Evolutionary conservation across 1,284 basidiomycete genomes (phyloP), one percentile per base, ranked within the genome.

Genomic region (Leccinum cinnamomeum): DNA sequence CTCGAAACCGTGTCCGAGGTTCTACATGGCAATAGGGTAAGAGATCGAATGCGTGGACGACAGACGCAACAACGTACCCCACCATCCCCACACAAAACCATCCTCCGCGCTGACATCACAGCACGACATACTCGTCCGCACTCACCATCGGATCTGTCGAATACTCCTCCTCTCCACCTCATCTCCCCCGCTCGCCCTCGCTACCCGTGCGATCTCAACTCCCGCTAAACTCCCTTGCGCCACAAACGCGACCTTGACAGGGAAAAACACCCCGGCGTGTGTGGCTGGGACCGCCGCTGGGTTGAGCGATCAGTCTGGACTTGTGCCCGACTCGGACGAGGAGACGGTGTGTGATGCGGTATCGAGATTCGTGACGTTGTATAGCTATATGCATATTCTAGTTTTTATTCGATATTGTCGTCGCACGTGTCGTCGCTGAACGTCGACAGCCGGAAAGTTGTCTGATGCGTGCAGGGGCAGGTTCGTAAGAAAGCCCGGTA

Each of bases 341-440:
- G 25, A 28, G 25, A 28, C 25, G 25, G 25, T 28, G 25, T 28
- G 7, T 28, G 25, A 28, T 28, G 25, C 25, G 25, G 25, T 28
- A 28, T 28, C 25, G 25, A 28, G 25, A 28, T 28, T n/a, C 25
- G 25, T 28, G 25, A 28, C 25, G 7, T 28, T 7, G 25, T 28
- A 28, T 28, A 28, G 25, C 28, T 20, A n/a, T n/a, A n/a, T n/a
- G n/a, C n/a, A n/a, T n/a, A n/a, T 28, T 97, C 94, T 55, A 98
- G 89, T 76, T 98, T 95, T 76, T 97, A 99, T 77, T 98, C 97
- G 70, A 98, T 93, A 75, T 92, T 97, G 61, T 98, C 94, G 68
- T 97, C 95, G 68, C 90, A 93, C 1, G 89, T 90, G 28, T 94
- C 94, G 69, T 95, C 90, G 68, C 94, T 95, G 56, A 91, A 90